These are phyloP conservation scores for Hypoxylon sp. DNA, from an alignment of 2,329 filamentous ascomycete species.

Conservation along the genomic window DNA sequence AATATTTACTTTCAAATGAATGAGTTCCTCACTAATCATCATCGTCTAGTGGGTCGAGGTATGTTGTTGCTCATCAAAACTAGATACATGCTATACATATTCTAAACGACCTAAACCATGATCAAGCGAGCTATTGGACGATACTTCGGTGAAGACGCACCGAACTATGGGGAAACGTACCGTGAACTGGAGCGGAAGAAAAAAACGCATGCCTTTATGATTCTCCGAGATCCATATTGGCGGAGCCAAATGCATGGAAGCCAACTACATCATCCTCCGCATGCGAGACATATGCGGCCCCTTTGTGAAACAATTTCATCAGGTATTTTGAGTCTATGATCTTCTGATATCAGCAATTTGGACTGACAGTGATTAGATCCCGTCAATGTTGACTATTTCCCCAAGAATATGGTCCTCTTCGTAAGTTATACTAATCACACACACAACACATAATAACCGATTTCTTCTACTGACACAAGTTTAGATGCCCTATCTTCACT, in stretches of 20 bases:
- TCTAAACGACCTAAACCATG: no score
- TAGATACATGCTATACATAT: no score
- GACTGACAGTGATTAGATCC: conserved; percentile 21
- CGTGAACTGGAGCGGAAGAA: conserved; percentile 11
- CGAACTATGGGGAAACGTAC: conserved; percentile 13
- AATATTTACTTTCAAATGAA: neutral
- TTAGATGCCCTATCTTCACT: conserved; percentile 54
- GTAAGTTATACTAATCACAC: no score
- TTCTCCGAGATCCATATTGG: conserved; percentile 48
- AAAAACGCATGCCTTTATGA: conserved; percentile 35
- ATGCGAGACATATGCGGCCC: conserved; percentile 50
- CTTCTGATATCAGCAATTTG: no score
- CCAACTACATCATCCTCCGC: conserved; percentile 34
- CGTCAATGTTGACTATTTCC: conserved; percentile 1
- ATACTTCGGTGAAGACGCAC: conserved; percentile 42
- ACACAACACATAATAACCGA: no score
- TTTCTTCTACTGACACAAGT: neutral
- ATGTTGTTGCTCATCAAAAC: no score
- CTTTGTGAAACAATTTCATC: conserved; percentile 47
- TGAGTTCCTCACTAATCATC: neutral
- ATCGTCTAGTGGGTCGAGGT: conserved; percentile 43
- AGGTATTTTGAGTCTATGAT: conserved; percentile 30
- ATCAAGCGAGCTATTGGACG: conserved; percentile 43
- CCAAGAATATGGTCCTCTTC: conserved; percentile 39
- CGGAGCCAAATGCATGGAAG: conserved; percentile 47